Conservation (phyloP, 2,329 filamentous ascomycete species). For the Lecanicillium sp. region DNA sequence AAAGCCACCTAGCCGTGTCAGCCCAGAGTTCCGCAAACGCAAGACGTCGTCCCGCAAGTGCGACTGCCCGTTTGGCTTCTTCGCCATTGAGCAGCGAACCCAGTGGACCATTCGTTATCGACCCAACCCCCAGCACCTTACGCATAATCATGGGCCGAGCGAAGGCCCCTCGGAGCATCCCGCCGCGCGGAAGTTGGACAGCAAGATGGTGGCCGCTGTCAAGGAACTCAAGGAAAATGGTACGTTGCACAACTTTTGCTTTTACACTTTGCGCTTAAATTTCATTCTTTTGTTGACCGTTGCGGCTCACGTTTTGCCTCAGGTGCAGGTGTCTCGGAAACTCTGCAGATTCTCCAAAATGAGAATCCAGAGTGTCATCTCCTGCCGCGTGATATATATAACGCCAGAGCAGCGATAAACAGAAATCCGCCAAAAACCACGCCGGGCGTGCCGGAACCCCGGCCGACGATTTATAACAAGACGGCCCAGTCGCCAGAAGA, state of each 20-base stretch:
- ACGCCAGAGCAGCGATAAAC: constrained; percentile 59
- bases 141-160: constrained; percentile 59
- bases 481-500: constrained; percentile 56
- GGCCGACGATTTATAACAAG: constrained; percentile 60
- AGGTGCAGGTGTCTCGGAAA: constrained; percentile 59
- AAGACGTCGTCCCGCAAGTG: constrained; percentile 63
- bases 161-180: constrained; percentile 60
- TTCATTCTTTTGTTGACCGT: constrained; percentile 1
- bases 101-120: constrained; percentile 61
- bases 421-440: constrained; percentile 57
- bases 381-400: constrained; percentile 59
- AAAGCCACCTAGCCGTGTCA: constrained; percentile 54
- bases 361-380: constrained; percentile 57
- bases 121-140: constrained; percentile 48
- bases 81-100: constrained; percentile 59
- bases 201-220: constrained; percentile 60
- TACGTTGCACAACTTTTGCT: constrained; percentile 27
- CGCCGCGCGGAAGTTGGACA: constrained; percentile 57
- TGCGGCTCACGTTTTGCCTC: constrained; percentile 7
- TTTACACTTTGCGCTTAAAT: not conserved
- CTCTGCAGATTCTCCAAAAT: constrained; percentile 56
- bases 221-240: constrained; percentile 59
- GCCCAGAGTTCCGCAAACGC: constrained; percentile 54
- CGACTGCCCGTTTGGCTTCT: constrained; percentile 63
- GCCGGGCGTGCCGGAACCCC: constrained; percentile 47